Conservation (phyloP, 176 grass and related monocot genomes). For the Aegilops longissima region DNA sequence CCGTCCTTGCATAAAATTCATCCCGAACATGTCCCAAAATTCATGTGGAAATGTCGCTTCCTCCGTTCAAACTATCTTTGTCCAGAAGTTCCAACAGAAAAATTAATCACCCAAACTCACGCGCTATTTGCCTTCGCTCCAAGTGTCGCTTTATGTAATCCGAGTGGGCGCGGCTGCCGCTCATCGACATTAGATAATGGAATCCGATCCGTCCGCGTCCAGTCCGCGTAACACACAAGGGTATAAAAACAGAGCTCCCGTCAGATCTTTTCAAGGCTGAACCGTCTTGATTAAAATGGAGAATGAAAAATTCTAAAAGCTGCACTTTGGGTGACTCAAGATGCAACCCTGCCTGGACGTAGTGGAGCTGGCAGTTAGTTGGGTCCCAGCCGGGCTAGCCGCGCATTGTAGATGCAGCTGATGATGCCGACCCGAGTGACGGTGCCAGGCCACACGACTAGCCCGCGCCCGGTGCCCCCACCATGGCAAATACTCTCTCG, state of each 20-base stretch:
- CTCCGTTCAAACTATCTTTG: background rate
- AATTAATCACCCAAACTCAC: background rate
- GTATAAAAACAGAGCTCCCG: background rate
- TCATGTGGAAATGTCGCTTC: background rate
- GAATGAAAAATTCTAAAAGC: too few species aligned
- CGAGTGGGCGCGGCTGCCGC: too few species aligned
- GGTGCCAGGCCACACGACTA: constrained; percentile 1
- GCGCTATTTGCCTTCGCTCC: background rate
- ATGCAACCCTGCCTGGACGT: background rate
- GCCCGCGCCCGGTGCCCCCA: background rate
- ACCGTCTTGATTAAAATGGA: background rate
- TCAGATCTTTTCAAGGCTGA: constrained; percentile 9
- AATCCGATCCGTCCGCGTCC: constrained; percentile 7
- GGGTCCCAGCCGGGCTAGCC: background rate
- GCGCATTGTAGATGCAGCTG: background rate
- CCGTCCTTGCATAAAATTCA: too few species aligned
- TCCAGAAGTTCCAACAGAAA: background rate
- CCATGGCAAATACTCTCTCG: too few species aligned
- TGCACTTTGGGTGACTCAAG: background rate
- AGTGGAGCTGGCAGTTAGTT: constrained; percentile 33
- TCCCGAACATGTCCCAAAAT: background rate
- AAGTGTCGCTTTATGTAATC: background rate
- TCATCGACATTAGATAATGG: too few species aligned
- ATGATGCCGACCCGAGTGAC: constrained; percentile 27
- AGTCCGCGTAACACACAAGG: background rate